Conservation (phyloP, 805 yeast species). For the Candida nemodendra region DNA sequence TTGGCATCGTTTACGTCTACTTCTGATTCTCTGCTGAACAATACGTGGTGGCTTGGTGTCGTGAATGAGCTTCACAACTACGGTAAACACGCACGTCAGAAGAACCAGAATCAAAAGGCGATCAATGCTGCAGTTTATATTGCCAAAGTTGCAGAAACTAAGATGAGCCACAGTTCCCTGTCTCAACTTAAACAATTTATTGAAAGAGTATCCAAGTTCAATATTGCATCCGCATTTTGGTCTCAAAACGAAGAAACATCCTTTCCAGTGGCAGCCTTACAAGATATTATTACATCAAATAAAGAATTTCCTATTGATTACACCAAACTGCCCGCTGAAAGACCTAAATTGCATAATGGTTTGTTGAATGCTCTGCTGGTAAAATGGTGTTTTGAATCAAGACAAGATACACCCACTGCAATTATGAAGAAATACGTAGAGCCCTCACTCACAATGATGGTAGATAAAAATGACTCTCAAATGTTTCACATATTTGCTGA, state of each 20-base stretch:
- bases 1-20: constrained; percentile 2
- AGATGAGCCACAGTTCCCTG: constrained; percentile 10
- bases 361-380: constrained; percentile 41
- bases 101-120: constrained; percentile 46
- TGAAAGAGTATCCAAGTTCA: constrained; percentile 36
- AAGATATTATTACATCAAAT: constrained; percentile 28
- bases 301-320: constrained; percentile 5
- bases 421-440: constrained; percentile 59
- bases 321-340: constrained; percentile 3
- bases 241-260: constrained; percentile 48
- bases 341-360: constrained; percentile 16
- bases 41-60: constrained; percentile 22
- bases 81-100: constrained; percentile 40
- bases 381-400: constrained; percentile 70
- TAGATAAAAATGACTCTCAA: constrained; percentile 34
- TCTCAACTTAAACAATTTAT: constrained; percentile 10
- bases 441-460: constrained; percentile 28
- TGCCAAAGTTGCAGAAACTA: constrained; percentile 34
- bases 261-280: constrained; percentile 56
- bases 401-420: constrained; percentile 60
- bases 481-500: constrained; percentile 62
- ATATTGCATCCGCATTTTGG: constrained; percentile 68
- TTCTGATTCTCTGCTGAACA: constrained; percentile 6
- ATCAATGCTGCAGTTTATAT: constrained; percentile 48
- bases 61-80: constrained; percentile 42